Evolutionary conservation across 2,329 filamentous ascomycete species (phyloP).

Genomic region (Penicillium sp.): DNA sequence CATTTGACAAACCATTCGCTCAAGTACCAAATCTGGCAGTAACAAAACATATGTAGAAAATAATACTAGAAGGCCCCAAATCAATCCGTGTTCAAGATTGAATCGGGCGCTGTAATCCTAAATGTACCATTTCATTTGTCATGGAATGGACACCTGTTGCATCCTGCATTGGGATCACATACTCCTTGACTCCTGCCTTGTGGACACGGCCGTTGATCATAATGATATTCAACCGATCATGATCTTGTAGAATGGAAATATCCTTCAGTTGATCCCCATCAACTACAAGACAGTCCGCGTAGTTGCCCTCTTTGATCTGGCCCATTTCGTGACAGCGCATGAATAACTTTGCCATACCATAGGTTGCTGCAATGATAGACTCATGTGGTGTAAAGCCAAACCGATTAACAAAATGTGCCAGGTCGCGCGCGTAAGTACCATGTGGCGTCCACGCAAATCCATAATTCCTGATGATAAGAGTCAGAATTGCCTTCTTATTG

Average conservation of each 20-base stretch:
- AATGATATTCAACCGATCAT: slow-evolving; percentile 44
- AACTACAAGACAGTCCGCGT: slow-evolving; percentile 46
- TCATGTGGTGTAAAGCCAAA: slow-evolving; percentile 46
- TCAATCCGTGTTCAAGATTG: too few species aligned
- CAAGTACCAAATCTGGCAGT: too few species aligned
- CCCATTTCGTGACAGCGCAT: slow-evolving; percentile 39
- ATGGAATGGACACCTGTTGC: slow-evolving; percentile 2
- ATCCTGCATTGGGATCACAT: slow-evolving; percentile 2
- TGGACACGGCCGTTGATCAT: slow-evolving; percentile 48
- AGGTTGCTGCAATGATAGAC: slow-evolving; percentile 44
- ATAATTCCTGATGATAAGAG: slow-evolving; percentile 35
- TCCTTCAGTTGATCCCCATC: slow-evolving; percentile 46
- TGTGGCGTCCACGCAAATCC: slow-evolving; percentile 49
- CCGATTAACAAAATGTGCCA: slow-evolving; percentile 46
- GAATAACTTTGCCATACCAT: slow-evolving; percentile 40
- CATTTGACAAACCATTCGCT: too few species aligned
- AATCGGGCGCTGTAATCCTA: too few species aligned
- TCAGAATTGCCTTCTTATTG: too few species aligned
- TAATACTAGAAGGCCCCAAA: too few species aligned
- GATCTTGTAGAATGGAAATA: slow-evolving; percentile 43
- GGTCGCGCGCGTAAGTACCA: slow-evolving; percentile 47
- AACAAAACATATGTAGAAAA: too few species aligned
- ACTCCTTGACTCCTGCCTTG: slow-evolving; percentile 31
- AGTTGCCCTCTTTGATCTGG: slow-evolving; percentile 42
- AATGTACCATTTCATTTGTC: slow-evolving; percentile 4